Percentiles rank a stretch among this genome's conserved stretches.
These are phyloP conservation scores for Phyllosticta citriasiana DNA, from an alignment of 2,329 filamentous ascomycete genomes.

Conservation along the genomic window DNA sequence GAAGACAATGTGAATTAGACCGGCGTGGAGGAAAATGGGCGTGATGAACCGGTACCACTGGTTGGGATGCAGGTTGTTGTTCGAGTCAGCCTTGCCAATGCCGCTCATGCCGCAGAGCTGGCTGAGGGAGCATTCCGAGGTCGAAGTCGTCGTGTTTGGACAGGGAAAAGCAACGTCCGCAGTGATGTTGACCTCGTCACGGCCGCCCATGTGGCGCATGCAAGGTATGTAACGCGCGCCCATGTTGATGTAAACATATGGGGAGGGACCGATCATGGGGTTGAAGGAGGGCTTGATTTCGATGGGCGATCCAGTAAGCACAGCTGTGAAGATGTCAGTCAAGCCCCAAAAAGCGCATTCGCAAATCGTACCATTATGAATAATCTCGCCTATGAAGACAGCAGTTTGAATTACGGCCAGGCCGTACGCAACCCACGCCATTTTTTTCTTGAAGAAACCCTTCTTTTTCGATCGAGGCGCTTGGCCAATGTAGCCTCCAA, in stretches of 20 bases:
- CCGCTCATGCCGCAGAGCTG: slow-evolving; percentile 77
- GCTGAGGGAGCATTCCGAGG: slow-evolving; percentile 59
- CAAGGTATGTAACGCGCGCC: slow-evolving; percentile 85
- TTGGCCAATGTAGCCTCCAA: slow-evolving; percentile 12
- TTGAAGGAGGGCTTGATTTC: slow-evolving; percentile 81
- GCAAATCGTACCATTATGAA: slow-evolving; percentile 59
- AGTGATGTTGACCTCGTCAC: slow-evolving; percentile 57
- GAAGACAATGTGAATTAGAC: slow-evolving; percentile 89
- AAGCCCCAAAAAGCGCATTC: background rate
- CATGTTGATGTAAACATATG: slow-evolving; percentile 91
- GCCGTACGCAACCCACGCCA: slow-evolving; percentile 74
- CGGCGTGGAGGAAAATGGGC: slow-evolving; percentile 91
- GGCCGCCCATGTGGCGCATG: slow-evolving; percentile 55
- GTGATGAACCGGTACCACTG: slow-evolving; percentile 97
- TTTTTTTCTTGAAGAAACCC: slow-evolving; percentile 46
- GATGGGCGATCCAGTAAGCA: slow-evolving; percentile 68
- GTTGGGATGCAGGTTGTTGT: slow-evolving; percentile 54
- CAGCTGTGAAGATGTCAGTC: slow-evolving; percentile 37
- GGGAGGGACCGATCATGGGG: slow-evolving; percentile 91
- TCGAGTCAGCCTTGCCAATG: slow-evolving; percentile 53
- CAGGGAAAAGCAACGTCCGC: slow-evolving; percentile 61
- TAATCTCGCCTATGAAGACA: slow-evolving; percentile 83
- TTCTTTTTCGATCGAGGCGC: slow-evolving; percentile 29
- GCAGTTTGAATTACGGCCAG: slow-evolving; percentile 67
- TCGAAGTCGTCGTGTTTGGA: slow-evolving; percentile 61